Base-by-base conservation (phyloP, 495 filamentous ascomycete genomes). In the Aspergillus diversus region DNA sequence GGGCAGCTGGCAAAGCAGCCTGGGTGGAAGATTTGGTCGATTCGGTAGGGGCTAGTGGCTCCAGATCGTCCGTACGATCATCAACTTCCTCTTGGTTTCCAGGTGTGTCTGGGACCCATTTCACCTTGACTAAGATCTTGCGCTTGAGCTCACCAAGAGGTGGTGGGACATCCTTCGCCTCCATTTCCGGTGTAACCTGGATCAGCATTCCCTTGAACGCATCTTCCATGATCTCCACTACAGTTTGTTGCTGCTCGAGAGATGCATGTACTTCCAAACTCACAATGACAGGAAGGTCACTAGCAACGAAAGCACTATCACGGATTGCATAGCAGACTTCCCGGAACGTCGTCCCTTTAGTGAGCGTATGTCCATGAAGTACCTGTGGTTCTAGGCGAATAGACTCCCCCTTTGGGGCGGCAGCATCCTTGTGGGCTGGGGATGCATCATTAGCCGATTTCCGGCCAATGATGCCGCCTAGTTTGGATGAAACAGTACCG, bases 41-140 rank as follows among this genome's bases (percentile, higher is more conserved):
- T 3, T 32, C 35, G 5, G 49, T 50, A 35, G 61, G 42, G 13
- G 53, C 60, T 11, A 68, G 52, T 49, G 60, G 63, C 33, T 68
- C 66, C 37, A 66, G 37, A 34, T 66, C 64, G 17, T 68, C 66
- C 5, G 60, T 61, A 21, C 60, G 61, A 53, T 66, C 77, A 57
- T 69, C 70, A 16, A 39, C 63, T 9, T 71, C 68, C n/a, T 74
- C 69, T 21, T 71, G 67, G 0, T 80, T 72, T 13, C 65, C 59
- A n/a, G 52, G 34, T 11, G 46, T 61, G 0, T 84, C 74, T 6
- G 71, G 67, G 4, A 83, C 81, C 57, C 89, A 88, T 72, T 96
- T 96, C 42, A 93, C 92, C 78, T 98, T 98, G 75, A 98, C 86
- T 34, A 98, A 77, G 63, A 97, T 97, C 76, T 91, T 94, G 31